Conservation (phyloP, 306 rosid genomes). For the Begonia masoniana region DNA sequence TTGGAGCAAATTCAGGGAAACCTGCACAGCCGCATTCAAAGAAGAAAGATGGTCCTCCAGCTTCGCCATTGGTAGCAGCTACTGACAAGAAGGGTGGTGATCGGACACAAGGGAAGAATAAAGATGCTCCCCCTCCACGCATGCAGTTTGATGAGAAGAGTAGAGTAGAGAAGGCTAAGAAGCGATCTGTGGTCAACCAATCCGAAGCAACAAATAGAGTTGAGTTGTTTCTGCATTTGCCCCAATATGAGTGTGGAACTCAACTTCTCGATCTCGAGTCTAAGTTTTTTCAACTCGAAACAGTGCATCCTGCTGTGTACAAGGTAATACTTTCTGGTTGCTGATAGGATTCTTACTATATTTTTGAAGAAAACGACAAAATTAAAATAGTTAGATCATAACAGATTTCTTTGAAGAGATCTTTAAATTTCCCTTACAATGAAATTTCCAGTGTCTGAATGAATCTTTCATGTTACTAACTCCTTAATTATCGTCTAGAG, state of each 20-base stretch:
- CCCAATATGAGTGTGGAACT: slow-evolving; percentile 68
- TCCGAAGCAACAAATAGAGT: slow-evolving; percentile 70
- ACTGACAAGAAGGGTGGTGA: slow-evolving; percentile 49
- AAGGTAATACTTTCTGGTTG: slow-evolving; percentile 22
- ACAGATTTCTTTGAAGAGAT: no score
- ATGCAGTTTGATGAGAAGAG: slow-evolving; percentile 70
- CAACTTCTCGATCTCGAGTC: slow-evolving; percentile 61
- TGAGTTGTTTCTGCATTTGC: slow-evolving; percentile 78
- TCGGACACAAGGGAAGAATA: slow-evolving; percentile 51
- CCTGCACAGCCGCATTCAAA: slow-evolving; percentile 34
- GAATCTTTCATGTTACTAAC: no score
- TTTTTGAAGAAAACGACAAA: no score
- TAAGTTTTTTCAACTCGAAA: slow-evolving; percentile 54
- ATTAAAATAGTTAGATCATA: no score
- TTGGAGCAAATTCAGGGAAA: slow-evolving; percentile 17
- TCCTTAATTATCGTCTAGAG: no score
- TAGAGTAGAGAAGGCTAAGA: slow-evolving; percentile 68
- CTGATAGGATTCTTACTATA: no score
- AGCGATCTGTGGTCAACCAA: slow-evolving; percentile 57
- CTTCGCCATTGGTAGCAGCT: slow-evolving; percentile 15
- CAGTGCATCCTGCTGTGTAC: slow-evolving; percentile 68
- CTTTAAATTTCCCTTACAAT: no score
- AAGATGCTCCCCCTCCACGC: slow-evolving; percentile 71
- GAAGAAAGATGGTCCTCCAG: slow-evolving; percentile 27
- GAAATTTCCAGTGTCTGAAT: no score